These are phyloP conservation scores for Termitomyces sp. DNA, from an alignment of 768 basidiomycete species.

Conservation along the genomic window DNA sequence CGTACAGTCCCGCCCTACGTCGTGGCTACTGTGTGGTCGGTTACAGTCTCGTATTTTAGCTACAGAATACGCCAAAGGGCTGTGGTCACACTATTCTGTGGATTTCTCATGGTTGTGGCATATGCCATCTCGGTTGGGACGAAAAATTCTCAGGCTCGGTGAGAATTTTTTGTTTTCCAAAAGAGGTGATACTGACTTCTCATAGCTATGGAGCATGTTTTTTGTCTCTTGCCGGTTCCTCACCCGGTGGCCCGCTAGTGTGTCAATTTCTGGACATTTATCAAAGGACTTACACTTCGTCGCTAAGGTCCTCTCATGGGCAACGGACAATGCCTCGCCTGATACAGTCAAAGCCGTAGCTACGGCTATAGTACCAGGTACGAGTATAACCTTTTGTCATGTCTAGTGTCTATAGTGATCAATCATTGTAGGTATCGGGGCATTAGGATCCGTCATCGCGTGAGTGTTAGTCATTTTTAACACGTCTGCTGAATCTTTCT, in stretches of 20 bases:
- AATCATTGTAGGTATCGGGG: constrained; percentile 29
- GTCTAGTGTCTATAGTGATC: neutral
- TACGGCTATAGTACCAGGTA: constrained; percentile 38
- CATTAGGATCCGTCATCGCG: constrained; percentile 42
- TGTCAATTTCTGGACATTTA: neutral
- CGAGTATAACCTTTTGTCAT: neutral
- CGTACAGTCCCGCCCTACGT: constrained; percentile 45
- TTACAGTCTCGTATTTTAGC: constrained; percentile 28
- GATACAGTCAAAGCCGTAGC: constrained; percentile 43
- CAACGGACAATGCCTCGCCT: constrained; percentile 43
- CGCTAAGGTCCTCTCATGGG: constrained; percentile 37
- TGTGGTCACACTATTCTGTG: constrained; percentile 29
- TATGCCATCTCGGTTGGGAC: constrained; percentile 40
- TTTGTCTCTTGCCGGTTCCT: constrained; percentile 33
- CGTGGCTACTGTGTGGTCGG: constrained; percentile 35
- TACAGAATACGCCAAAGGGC: constrained; percentile 32
- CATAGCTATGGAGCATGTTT: constrained; percentile 44
- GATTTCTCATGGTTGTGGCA: constrained; percentile 33
- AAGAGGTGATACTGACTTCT: constrained; percentile 3
- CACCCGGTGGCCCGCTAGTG: constrained; percentile 30
- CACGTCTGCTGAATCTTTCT: neutral
- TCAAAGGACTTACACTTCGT: neutral
- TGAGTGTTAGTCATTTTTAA: constrained; percentile 16
- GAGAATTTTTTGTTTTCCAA: neutral
- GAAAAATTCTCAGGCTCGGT: constrained; percentile 33